Conservation (phyloP, 805 yeast species). For the Saccharomyces paradoxus region DNA sequence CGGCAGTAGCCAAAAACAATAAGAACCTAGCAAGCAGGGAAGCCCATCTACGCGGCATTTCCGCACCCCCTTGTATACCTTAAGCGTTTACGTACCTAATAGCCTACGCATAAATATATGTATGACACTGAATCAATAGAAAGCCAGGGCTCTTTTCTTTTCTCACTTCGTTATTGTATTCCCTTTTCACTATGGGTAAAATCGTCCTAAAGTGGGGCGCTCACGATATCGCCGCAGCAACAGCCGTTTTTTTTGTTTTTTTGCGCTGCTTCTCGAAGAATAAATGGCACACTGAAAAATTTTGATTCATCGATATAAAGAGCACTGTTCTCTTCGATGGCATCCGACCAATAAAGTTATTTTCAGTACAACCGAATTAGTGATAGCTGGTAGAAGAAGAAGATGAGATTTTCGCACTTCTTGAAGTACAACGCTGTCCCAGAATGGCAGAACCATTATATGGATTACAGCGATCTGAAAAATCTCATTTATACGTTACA, state of each 20-base stretch:
- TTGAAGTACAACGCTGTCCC: slow-evolving; percentile 61
- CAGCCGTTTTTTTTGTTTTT: neutral
- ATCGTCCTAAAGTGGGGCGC: neutral
- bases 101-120: neutral
- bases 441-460: slow-evolving; percentile 74
- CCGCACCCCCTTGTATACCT: neutral
- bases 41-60: no score
- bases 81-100: neutral
- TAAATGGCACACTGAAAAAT: neutral
- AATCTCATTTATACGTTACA: slow-evolving; percentile 47
- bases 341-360: neutral
- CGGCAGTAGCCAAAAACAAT: neutral
- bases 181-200: neutral
- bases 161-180: neutral
- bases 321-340: neutral
- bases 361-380: neutral
- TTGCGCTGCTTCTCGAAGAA: neutral
- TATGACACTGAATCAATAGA: neutral
- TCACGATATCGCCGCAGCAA: neutral
- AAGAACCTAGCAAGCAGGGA: neutral
- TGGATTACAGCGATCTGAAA: slow-evolving; percentile 54
- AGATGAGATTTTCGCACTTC: slow-evolving; percentile 60
- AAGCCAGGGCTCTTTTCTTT: neutral
- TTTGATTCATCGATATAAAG: neutral
- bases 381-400: neutral